Base-by-base conservation (phyloP, 1,284 basidiomycete species). In the Coriolopsis trogii region DNA sequence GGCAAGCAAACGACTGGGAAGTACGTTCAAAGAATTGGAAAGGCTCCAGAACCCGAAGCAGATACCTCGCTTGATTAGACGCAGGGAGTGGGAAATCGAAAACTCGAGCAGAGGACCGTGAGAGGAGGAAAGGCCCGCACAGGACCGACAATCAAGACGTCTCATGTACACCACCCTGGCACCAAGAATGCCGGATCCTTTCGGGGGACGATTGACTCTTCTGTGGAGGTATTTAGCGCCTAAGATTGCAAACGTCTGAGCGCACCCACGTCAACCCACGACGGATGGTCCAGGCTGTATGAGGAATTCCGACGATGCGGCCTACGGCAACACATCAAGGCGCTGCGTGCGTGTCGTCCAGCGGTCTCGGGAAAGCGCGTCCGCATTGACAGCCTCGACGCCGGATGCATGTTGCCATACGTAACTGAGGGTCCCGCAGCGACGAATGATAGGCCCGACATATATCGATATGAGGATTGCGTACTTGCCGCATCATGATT, bases 51-150 rank as follows among this genome's bases (percentile, higher is more conserved):
- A 59, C 28, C 42, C 45, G 52, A 59, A 49, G 41, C 36, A 46
- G 55, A 55, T 59, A 52, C 45, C n/a, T 30, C 58, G 58, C 52
- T 52, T 49, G 49, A 41, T 36, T 47, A 53, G 48, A 42, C 18
- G 29, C 20, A 33, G 43, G 54, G 49, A 50, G 55, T 59, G 58
- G 54, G 58, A 56, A 56, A 23, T 25, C 29, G 18, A 33, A 31
- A 46, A 37, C 31, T 30, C 29, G 29, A 33, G 28, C 41, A 36
- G 30, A 26, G 38, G 28, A 36, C 43, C 55, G 55, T 56, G 55
- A 38, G 55, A 59, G 29, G 40, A 49, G 52, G 55, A 50, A 41
- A 51, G 45, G 43, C 33, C 51, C 47, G 57, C 45, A 26, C 34
- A 31, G 29, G 7, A 38, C 46, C 57, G 51, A 53, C 45, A 46